A percentile compares a stretch with the other conserved stretches of the same genome.
These are phyloP conservation scores for Pichia paraexigua DNA, from an alignment of 805 yeast genomes.

Conservation along the genomic window DNA sequence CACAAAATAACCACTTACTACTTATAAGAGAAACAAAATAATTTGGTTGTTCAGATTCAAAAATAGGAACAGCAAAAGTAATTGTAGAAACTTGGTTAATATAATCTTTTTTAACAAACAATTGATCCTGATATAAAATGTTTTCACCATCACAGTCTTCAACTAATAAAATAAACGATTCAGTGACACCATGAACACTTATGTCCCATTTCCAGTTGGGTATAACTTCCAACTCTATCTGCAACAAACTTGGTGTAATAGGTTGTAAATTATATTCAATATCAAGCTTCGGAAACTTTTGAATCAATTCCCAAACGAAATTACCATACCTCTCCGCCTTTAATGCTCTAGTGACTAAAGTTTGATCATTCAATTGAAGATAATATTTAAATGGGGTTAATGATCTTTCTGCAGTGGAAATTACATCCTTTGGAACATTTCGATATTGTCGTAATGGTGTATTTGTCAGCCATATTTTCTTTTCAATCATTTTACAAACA, in stretches of 20 bases:
- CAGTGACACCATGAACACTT: slow-evolving; percentile 52
- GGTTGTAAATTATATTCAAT: slow-evolving; percentile 66
- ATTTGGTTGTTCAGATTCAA: slow-evolving; percentile 57
- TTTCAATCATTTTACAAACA: slow-evolving; percentile 73
- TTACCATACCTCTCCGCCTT: slow-evolving; percentile 63
- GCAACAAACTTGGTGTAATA: slow-evolving; percentile 57
- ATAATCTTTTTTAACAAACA: slow-evolving; percentile 43
- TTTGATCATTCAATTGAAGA: slow-evolving; percentile 51
- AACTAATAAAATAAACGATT: slow-evolving; percentile 60
- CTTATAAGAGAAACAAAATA: slow-evolving; percentile 66
- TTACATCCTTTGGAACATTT: slow-evolving; percentile 59
- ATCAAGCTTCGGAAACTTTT: slow-evolving; percentile 64
- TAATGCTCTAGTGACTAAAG: slow-evolving; percentile 78
- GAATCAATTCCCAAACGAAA: slow-evolving; percentile 47
- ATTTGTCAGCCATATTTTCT: slow-evolving; percentile 73
- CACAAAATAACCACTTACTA: slow-evolving; percentile 81
- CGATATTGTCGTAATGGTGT: slow-evolving; percentile 84
- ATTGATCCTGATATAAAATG: slow-evolving; percentile 49
- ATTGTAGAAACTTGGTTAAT: slow-evolving; percentile 48
- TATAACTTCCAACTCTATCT: slow-evolving; percentile 54
- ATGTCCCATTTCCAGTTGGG: slow-evolving; percentile 80
- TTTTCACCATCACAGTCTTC: slow-evolving; percentile 82
- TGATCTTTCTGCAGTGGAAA: slow-evolving; percentile 70
- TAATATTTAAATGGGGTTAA: slow-evolving; percentile 78
- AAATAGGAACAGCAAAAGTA: slow-evolving; percentile 56